Evolutionary conservation across 169 alveolate genomes (phyloP).

Genomic region (Plasmodium knowlesi): DNA sequence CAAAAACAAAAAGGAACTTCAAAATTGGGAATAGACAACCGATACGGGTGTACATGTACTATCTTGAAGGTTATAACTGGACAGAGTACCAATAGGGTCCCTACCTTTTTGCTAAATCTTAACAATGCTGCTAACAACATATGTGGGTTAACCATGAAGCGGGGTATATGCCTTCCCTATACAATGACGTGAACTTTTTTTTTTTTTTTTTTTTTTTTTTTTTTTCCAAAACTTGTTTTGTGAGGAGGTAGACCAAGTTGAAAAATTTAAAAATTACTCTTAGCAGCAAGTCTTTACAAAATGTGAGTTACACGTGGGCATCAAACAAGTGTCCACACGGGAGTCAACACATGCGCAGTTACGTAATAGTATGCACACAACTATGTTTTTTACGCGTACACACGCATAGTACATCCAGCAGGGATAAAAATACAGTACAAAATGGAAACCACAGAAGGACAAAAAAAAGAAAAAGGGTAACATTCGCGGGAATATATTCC

Average conservation of each 20-base stretch:
- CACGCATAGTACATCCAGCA: background rate
- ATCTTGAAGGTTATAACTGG: background rate
- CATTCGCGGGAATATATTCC: background rate
- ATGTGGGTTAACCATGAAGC: background rate
- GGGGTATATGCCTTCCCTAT: background rate
- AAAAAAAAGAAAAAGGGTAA: background rate
- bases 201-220: background rate
- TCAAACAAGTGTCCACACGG: background rate
- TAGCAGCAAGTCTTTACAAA: background rate
- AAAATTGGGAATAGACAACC: slow-evolving; percentile 6
- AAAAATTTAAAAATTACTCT: background rate
- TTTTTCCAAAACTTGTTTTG: background rate
- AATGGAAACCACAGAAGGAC: background rate
- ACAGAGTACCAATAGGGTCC: background rate
- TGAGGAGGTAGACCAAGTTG: background rate
- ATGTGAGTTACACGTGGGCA: background rate
- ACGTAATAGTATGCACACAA: background rate
- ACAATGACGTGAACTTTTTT: background rate
- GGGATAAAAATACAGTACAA: background rate
- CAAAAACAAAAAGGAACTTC: background rate
- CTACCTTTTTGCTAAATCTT: background rate
- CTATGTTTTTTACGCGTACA: background rate
- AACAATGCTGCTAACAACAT: background rate
- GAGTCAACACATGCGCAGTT: background rate
- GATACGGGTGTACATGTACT: background rate